phyloP scores from a whole-genome alignment of 2,329 filamentous ascomycete genomes.

The Paraphaeosphaeria sporulosa region DNA sequence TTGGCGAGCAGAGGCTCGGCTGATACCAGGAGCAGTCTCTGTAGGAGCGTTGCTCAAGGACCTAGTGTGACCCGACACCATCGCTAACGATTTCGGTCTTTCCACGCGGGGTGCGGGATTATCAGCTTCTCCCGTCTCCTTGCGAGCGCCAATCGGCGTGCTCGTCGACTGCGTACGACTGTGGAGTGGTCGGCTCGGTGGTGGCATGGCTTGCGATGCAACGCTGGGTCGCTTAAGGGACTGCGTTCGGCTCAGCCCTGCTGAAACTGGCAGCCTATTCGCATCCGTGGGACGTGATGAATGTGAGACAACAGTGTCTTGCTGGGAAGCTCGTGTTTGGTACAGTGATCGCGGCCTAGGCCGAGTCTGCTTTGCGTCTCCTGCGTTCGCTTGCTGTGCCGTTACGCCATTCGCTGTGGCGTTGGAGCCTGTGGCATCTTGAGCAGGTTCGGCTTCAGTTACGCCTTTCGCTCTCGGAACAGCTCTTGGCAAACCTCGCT shows the following conservation, averaged over 20 bases:
- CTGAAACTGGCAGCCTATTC: constrained; percentile 26
- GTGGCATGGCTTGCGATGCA: constrained; percentile 26
- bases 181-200: constrained; percentile 21
- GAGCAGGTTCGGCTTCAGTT: constrained; percentile 5
- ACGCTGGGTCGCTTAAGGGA: constrained; percentile 39
- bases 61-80: constrained; percentile 23
- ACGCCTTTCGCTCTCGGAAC: constrained; percentile 13
- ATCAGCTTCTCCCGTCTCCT: constrained; percentile 24
- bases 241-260: constrained; percentile 34
- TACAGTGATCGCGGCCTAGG: constrained; percentile 43
- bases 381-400: constrained; percentile 14
- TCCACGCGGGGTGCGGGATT: constrained; percentile 17
- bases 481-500: constrained; percentile 38
- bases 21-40: constrained; percentile 18
- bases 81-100: constrained; percentile 36
- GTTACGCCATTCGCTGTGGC: constrained; percentile 1
- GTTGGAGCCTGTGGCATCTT: not conserved
- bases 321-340: constrained; percentile 26
- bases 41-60: constrained; percentile 14
- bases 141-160: constrained; percentile 23
- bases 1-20: constrained; percentile 31
- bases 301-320: constrained; percentile 15
- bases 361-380: constrained; percentile 21
- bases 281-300: constrained; percentile 29
- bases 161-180: constrained; percentile 38